These are phyloP conservation scores for Phytophthora europaea DNA, from an alignment of 352 stramenopile species.

Conservation along the genomic window DNA sequence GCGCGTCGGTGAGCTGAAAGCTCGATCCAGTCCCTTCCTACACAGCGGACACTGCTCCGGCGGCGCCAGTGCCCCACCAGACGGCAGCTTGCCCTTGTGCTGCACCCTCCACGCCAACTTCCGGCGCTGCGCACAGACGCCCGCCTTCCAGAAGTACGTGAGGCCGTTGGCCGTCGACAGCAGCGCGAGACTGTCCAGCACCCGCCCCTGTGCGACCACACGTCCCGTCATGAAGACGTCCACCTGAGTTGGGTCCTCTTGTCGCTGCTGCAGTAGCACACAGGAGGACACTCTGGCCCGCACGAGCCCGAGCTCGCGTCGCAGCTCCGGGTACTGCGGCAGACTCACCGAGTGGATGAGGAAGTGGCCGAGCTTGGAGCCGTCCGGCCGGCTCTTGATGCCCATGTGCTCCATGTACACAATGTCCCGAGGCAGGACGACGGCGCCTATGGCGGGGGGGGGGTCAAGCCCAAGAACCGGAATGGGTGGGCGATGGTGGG, in stretches of 20 bases:
- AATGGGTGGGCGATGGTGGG: constrained; percentile 57
- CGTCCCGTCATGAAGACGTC: constrained; percentile 60
- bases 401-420: constrained; percentile 45
- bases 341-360: constrained; percentile 59
- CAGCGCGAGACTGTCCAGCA: constrained; percentile 53
- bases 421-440: constrained; percentile 46
- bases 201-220: constrained; percentile 53
- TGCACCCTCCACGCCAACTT: constrained; percentile 53
- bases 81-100: constrained; percentile 32
- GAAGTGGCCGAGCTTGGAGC: constrained; percentile 48
- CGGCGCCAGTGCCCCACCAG: constrained; percentile 7
- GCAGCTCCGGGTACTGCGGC: constrained; percentile 43
- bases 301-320: constrained; percentile 42
- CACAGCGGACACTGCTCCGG: constrained; percentile 27
- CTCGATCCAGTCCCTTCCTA: constrained; percentile 18
- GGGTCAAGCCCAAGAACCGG: constrained; percentile 57
- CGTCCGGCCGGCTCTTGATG: constrained; percentile 33
- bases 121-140: constrained; percentile 31
- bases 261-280: constrained; percentile 44
- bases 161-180: constrained; percentile 46
- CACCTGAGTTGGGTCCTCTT: constrained; percentile 33
- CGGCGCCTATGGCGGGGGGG: constrained; percentile 25
- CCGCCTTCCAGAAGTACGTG: constrained; percentile 46
- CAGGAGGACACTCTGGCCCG: constrained; percentile 53
- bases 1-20: constrained; percentile 30